phyloP scores from a whole-genome alignment of 78 protist genomes.

The Dictyostelium brefeldianum region DNA sequence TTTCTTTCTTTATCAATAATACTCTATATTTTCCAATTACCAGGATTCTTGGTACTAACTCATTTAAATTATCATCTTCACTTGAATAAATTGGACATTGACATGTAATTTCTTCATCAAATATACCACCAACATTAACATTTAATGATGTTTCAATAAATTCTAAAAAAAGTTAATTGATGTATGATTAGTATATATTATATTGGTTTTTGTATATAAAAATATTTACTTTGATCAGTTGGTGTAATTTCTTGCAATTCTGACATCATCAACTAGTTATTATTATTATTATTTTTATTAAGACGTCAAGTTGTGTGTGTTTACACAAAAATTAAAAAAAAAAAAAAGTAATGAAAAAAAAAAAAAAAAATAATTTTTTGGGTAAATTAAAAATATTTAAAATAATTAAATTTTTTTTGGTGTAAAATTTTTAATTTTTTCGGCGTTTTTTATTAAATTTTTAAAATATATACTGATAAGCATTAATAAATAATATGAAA shows the following conservation, averaged over 20 bases:
- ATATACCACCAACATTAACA: constrained; percentile 46
- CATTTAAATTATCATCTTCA: not conserved
- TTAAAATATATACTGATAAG: no score
- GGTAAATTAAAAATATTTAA: no score
- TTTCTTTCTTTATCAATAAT: constrained; percentile 46
- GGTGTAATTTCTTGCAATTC: not conserved
- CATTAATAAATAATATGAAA: no score
- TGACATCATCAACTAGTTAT: not conserved
- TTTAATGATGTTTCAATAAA: constrained; percentile 10
- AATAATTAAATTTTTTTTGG: no score
- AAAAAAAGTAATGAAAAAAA: no score
- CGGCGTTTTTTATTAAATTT: no score
- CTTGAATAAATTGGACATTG: constrained; percentile 42
- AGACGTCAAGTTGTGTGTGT: no score
- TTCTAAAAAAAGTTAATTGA: not conserved
- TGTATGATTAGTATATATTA: no score
- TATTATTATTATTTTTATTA: no score
- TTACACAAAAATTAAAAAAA: no score
- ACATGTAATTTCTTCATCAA: constrained; percentile 74
- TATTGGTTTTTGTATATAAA: no score
- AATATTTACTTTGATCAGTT: constrained; percentile 10
- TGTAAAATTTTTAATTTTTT: no score
- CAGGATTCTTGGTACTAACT: constrained; percentile 36
- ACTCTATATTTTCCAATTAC: constrained; percentile 62
- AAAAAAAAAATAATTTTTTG: not conserved